Evolutionary conservation across 75 land plant genomes (phyloP), one percentile per base, ranked within the genome.

Genomic region (Picea sitchensis): DNA sequence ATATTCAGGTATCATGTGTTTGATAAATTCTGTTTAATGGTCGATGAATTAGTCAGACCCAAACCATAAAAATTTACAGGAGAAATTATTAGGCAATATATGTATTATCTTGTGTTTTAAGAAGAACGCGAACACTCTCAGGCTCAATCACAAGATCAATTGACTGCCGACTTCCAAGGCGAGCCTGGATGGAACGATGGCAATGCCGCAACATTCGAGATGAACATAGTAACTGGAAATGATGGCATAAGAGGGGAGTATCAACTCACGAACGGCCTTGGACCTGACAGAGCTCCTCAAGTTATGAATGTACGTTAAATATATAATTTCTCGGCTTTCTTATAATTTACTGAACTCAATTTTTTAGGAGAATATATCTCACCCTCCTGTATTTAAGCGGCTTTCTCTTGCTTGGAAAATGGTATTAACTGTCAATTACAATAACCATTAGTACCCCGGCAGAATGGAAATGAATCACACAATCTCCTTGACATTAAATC

Each of bases 201-300:
- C 44, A 81, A 86, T 73, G 67, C 84, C 13, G 88, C 89, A 58
- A 78, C 80, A 20, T 87, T 87, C 65, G 69, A 78, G 23, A 87
- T 87, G 88, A 86, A 65, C 23, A 79, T 87, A 36, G 59, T 83
- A 2, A 34, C 44, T 2, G 57, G 62, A 11, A 21, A 77, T 14
- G 0, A 51, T 51, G 64, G 64, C 23, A 20, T 62, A 7, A 36
- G 62, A 30, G 88, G 89, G 59, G 88, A 87, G 67, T 87, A 60
- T 58, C 89, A 87, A 15, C 81, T 87, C 14, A 78, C 87, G 20
- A 87, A 87, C 59, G 89, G 89, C 7, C 78, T 61, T 76, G 89
- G 88, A 36, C 31, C 68, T 17, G 73, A 81, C 15, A n/a, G 38
- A 30, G 84, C 88, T 68, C 26, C 69, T 1, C 26, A 77, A 58